Percentiles rank a stretch among this genome's conserved stretches.
phyloP scores from a whole-genome alignment of 1,284 basidiomycete genomes.

The Papiliotrema flavescens region DNA sequence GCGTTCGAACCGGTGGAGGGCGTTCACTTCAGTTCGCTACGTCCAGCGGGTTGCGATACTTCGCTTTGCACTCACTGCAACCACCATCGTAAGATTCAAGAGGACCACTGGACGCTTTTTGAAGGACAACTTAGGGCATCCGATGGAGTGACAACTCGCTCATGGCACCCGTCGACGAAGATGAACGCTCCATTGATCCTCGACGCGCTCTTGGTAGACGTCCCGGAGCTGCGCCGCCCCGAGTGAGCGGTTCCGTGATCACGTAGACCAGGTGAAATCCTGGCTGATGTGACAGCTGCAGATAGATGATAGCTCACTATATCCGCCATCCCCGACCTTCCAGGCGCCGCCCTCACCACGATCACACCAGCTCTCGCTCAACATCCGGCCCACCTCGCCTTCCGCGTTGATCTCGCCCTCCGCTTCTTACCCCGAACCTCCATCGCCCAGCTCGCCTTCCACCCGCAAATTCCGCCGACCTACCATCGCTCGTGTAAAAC shows the following conservation, averaged over 20 bases:
- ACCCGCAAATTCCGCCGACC: constrained; percentile 19
- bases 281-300: constrained; percentile 9
- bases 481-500: constrained; percentile 15
- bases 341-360: constrained; percentile 12
- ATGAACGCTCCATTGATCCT: constrained; percentile 16
- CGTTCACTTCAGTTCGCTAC: not conserved
- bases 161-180: not conserved
- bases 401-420: not conserved
- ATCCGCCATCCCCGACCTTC: constrained; percentile 18
- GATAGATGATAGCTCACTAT: constrained; percentile 6
- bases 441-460: constrained; percentile 2
- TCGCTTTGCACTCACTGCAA: not conserved
- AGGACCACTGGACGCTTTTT: too few species aligned
- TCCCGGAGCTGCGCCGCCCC: constrained; percentile 30
- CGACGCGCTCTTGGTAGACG: constrained; percentile 34
- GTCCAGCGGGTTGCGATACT: too few species aligned
- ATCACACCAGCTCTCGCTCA: constrained; percentile 6
- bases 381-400: constrained; percentile 4
- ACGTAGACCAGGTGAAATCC: not conserved
- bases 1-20: not conserved
- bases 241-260: constrained; percentile 8
- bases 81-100: too few species aligned
- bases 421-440: not conserved
- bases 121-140: not conserved
- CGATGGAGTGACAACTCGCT: not conserved